Evolutionary conservation across 306 rosid species (phyloP).

Genomic region (Nissolia schottii): DNA sequence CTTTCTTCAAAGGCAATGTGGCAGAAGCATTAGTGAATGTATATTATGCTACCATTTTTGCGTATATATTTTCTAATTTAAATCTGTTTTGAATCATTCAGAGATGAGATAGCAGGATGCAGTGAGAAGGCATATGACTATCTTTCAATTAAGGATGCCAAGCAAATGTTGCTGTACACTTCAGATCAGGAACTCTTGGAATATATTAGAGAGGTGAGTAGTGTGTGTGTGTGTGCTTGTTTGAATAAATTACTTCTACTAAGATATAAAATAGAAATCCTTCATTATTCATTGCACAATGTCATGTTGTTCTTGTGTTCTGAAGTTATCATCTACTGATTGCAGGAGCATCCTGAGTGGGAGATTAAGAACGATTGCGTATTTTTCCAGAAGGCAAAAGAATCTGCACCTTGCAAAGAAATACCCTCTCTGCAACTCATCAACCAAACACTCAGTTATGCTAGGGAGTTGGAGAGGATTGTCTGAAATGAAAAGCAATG

Average conservation of each 20-base stretch:
- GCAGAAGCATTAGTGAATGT: background rate
- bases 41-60: background rate
- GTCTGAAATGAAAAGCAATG: conserved; percentile 43
- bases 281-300: background rate
- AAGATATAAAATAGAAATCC: background rate
- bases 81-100: conserved; percentile 33
- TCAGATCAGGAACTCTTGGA: conserved; percentile 67
- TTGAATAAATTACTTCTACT: background rate
- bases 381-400: conserved; percentile 82
- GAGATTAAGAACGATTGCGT: conserved; percentile 62
- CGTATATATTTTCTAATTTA: conserved; percentile 14
- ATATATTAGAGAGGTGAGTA: conserved; percentile 66
- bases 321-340: background rate
- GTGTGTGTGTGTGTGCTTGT: background rate
- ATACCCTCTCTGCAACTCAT: conserved; percentile 94
- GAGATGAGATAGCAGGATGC: conserved; percentile 98
- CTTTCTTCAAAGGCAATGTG: background rate
- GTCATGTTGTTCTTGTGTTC: background rate
- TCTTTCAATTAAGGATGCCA: conserved; percentile 76
- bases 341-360: conserved; percentile 96
- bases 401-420: conserved; percentile 93
- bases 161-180: conserved; percentile 62
- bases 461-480: conserved; percentile 99
- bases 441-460: conserved; percentile 97
- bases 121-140: conserved; percentile 93